Percentiles rank a stretch among this genome's conserved stretches.
phyloP scores from a whole-genome alignment of 2,329 filamentous ascomycete genomes.

The Epichloe gansuensis region DNA sequence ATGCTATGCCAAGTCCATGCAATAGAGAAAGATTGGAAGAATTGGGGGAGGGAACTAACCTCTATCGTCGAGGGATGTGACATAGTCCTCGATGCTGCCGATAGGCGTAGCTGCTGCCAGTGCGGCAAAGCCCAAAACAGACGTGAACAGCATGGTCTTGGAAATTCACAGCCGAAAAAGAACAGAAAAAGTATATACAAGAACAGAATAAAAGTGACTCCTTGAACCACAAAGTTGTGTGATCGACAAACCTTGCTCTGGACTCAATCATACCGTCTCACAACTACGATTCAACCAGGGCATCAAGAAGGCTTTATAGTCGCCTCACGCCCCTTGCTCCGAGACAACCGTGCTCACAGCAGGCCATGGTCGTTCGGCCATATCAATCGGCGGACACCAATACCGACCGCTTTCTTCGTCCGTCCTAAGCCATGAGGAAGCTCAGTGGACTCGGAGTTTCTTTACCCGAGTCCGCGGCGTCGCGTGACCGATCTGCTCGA shows the following conservation, averaged over 20 bases:
- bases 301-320: background rate
- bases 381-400: background rate
- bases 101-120: slow-evolving; percentile 16
- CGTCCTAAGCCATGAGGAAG: background rate
- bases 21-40: background rate
- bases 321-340: background rate
- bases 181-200: background rate
- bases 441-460: too few species aligned
- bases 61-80: slow-evolving; percentile 18
- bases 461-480: too few species aligned
- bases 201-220: too few species aligned
- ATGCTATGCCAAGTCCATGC: background rate
- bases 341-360: background rate
- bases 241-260: too few species aligned
- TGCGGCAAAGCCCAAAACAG: slow-evolving; percentile 15
- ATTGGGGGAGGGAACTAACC: slow-evolving; percentile 14
- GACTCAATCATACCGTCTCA: too few species aligned
- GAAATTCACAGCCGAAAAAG: too few species aligned
- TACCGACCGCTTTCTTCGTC: background rate
- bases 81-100: slow-evolving; percentile 14
- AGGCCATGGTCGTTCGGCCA: background rate
- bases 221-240: background rate
- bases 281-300: background rate
- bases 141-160: slow-evolving; percentile 12
- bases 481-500: too few species aligned